Evolutionary conservation across 2,329 filamentous ascomycete genomes (phyloP).

Genomic region (Decorospora gaudefroyi): DNA sequence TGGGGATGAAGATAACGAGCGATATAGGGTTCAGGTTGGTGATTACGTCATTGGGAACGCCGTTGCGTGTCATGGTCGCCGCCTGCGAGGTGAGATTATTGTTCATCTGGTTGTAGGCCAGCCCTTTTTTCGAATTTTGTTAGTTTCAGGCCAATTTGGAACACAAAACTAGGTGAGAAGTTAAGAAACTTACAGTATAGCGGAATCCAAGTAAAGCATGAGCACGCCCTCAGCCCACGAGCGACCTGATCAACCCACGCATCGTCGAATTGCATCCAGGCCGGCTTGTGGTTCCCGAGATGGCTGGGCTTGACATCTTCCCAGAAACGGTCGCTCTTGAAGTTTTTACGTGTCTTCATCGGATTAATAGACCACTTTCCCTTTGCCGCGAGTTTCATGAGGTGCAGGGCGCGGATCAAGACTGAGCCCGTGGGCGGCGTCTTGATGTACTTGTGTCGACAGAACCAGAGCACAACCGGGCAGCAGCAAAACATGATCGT

Average conservation of each 20-base stretch:
- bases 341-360: conserved; percentile 61
- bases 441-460: conserved; percentile 65
- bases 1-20: conserved; percentile 60
- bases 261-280: conserved; percentile 83
- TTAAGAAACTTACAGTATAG: conserved; percentile 40
- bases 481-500: conserved; percentile 67
- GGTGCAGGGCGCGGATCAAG: conserved; percentile 66
- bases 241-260: conserved; percentile 70
- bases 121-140: conserved; percentile 25
- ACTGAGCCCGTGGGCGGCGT: conserved; percentile 73
- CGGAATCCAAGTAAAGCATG: conserved; percentile 59
- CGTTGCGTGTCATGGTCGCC: conserved; percentile 57
- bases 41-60: conserved; percentile 61
- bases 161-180: neutral
- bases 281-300: conserved; percentile 61
- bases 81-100: conserved; percentile 62
- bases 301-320: conserved; percentile 69
- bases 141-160: neutral
- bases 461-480: conserved; percentile 63
- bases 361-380: conserved; percentile 67
- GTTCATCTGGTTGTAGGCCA: conserved; percentile 60
- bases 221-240: conserved; percentile 47
- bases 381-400: conserved; percentile 66
- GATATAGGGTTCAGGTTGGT: conserved; percentile 60
- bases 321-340: conserved; percentile 65